phyloP scores from a whole-genome alignment of 2,329 filamentous ascomycete genomes.

The Colletotrichum sp. region DNA sequence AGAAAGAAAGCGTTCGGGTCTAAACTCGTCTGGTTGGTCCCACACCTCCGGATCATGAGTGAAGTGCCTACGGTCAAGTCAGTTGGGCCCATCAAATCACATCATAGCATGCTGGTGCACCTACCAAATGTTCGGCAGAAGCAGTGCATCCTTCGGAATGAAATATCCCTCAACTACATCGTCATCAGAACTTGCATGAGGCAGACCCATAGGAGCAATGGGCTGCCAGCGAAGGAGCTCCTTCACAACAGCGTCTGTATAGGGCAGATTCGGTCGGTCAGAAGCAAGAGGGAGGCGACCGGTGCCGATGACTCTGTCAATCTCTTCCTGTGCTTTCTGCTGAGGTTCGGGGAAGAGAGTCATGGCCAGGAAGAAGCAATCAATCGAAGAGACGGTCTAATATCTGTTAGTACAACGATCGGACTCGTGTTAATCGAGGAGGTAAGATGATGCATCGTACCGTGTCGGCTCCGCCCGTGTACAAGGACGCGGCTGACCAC shows the following conservation, averaged over 20 bases:
- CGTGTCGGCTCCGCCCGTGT: constrained; percentile 22
- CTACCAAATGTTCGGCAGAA: constrained; percentile 29
- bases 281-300: constrained; percentile 51
- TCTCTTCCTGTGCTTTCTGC: constrained; percentile 51
- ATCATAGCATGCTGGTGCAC: constrained; percentile 34
- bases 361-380: constrained; percentile 53
- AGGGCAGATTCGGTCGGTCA: constrained; percentile 55
- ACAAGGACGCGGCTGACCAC: constrained; percentile 14
- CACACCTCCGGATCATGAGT: constrained; percentile 73
- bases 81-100: not conserved
- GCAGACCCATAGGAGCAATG: constrained; percentile 49
- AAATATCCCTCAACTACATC: constrained; percentile 14
- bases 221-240: constrained; percentile 63
- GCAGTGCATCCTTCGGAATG: constrained; percentile 14
- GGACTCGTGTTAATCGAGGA: not conserved
- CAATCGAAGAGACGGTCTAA: constrained; percentile 36
- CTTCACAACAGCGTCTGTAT: constrained; percentile 58
- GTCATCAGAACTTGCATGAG: constrained; percentile 38
- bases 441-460: constrained; percentile 15
- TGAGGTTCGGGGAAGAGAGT: constrained; percentile 50
- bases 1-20: constrained; percentile 38
- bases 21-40: constrained; percentile 39
- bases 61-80: not conserved
- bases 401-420: not conserved
- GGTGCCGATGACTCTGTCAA: constrained; percentile 55